Evolutionary conservation across 2,329 filamentous ascomycete species (phyloP).

Genomic region (Epichloe bromicola): DNA sequence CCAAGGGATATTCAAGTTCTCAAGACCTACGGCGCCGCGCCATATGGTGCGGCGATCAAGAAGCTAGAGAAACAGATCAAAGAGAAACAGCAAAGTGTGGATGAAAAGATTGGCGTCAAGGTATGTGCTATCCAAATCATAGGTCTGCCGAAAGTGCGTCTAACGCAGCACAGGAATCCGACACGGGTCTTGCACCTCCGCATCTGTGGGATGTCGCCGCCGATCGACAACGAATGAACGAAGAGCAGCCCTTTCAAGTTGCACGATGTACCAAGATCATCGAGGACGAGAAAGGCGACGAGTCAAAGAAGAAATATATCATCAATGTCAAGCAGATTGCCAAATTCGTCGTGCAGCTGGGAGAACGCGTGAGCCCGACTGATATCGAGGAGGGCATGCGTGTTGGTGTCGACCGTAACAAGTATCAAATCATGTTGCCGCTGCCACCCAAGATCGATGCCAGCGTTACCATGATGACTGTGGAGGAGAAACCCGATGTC

Average conservation of each 20-base stretch:
- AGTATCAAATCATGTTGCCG: conserved; percentile 96
- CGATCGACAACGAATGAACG: conserved; percentile 94
- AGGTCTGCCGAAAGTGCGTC: conserved; percentile 1
- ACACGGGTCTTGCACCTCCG: conserved; percentile 93
- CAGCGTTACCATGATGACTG: conserved; percentile 99
- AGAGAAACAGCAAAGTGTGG: conserved; percentile 94
- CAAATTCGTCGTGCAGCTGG: conserved; percentile 96
- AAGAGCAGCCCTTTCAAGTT: conserved; percentile 95
- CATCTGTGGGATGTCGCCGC: conserved; percentile 98
- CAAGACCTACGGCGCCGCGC: conserved; percentile 96
- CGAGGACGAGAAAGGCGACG: conserved; percentile 79
- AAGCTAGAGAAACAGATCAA: conserved; percentile 99
- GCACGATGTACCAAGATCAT: conserved; percentile 99
- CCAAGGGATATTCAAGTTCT: conserved; percentile 93
- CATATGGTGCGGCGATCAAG: conserved; percentile 86
- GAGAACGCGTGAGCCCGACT: conserved; percentile 90
- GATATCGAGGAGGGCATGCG: conserved; percentile 99
- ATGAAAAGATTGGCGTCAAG: conserved; percentile 94
- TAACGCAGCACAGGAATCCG: conserved; percentile 62
- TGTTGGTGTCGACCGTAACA: conserved; percentile 94
- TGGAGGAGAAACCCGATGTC: conserved; percentile 98
- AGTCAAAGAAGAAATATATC: conserved; percentile 98
- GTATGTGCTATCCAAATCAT: conserved; percentile 23
- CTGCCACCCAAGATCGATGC: conserved; percentile 97
- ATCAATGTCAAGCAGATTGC: conserved; percentile 99